Conservation (phyloP, 2,329 filamentous ascomycete genomes). For the Alternaria tenuissima region DNA sequence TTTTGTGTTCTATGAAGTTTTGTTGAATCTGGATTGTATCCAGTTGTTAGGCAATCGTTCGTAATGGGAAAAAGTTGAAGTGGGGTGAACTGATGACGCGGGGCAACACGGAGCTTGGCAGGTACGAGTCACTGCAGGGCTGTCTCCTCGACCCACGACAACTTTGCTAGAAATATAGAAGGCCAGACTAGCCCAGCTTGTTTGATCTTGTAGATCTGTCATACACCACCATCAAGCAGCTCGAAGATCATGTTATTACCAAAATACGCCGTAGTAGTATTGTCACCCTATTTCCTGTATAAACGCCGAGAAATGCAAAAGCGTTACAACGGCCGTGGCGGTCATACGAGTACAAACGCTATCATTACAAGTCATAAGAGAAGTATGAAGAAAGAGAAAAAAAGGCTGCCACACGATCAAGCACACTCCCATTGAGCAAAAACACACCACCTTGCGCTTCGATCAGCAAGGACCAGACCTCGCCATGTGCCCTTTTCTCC, state of each 20-base stretch:
- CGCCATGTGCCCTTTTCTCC: constrained; percentile 83
- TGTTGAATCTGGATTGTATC: neutral
- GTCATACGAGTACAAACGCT: constrained; percentile 20
- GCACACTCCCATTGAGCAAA: constrained; percentile 78
- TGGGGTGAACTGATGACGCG: constrained; percentile 10
- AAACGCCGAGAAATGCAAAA: constrained; percentile 22
- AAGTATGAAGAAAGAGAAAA: neutral
- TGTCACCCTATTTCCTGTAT: constrained; percentile 18
- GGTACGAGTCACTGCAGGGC: constrained; percentile 9
- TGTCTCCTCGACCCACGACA: neutral
- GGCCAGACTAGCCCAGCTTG: neutral
- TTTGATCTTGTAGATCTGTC: neutral
- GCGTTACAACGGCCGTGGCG: constrained; percentile 8
- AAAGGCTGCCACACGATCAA: constrained; percentile 10
- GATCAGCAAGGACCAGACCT: constrained; percentile 81
- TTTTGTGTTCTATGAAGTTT: neutral
- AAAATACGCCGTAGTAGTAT: constrained; percentile 10
- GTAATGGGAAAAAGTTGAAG: constrained; percentile 9
- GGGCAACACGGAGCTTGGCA: constrained; percentile 14
- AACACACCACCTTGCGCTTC: constrained; percentile 88
- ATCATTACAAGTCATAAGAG: constrained; percentile 31
- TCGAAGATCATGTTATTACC: neutral
- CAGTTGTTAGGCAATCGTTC: neutral
- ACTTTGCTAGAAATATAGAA: neutral
- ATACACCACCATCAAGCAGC: neutral